Evolutionary conservation across 192 early-diverging fungal species (phyloP).

Genomic region (Backusella circina): DNA sequence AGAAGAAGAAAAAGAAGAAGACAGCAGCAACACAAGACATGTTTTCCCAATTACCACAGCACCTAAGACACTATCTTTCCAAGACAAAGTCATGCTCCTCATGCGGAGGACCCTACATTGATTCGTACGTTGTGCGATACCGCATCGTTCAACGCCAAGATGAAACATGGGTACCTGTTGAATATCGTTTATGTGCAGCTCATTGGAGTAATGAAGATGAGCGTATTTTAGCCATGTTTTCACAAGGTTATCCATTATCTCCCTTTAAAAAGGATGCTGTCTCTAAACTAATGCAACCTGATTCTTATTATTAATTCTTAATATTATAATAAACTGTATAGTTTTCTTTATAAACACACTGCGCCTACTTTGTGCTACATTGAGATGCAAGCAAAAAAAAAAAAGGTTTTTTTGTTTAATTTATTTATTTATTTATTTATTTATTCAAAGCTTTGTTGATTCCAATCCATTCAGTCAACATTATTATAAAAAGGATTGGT

Average conservation of each 20-base stretch:
- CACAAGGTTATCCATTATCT: not conserved
- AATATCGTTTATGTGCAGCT: constrained; percentile 68
- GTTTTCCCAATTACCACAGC: constrained; percentile 25
- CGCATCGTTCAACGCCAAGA: constrained; percentile 63
- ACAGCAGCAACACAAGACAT: constrained; percentile 35
- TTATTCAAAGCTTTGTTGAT: not conserved
- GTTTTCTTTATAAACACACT: not conserved
- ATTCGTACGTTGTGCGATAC: constrained; percentile 52
- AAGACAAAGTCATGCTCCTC: constrained; percentile 62
- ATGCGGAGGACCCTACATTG: constrained; percentile 79
- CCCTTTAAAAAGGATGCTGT: not conserved
- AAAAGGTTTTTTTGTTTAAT: not conserved
- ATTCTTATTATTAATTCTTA: not conserved
- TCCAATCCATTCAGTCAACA: not conserved
- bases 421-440: not conserved
- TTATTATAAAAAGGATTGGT: not conserved
- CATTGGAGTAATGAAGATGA: constrained; percentile 77
- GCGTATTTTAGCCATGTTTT: constrained; percentile 60
- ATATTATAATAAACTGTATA: not conserved
- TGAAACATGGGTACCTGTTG: constrained; percentile 49
- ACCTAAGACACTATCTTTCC: constrained; percentile 65
- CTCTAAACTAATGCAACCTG: not conserved
- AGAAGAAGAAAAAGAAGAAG: constrained; percentile 27
- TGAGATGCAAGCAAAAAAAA: not conserved
- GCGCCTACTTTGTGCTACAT: not conserved